A percentile compares a stretch with the other conserved stretches of the same genome.
Evolutionary conservation across 1,139 yeast species (phyloP).

Genomic region (Yamadazyma conglobata): DNA sequence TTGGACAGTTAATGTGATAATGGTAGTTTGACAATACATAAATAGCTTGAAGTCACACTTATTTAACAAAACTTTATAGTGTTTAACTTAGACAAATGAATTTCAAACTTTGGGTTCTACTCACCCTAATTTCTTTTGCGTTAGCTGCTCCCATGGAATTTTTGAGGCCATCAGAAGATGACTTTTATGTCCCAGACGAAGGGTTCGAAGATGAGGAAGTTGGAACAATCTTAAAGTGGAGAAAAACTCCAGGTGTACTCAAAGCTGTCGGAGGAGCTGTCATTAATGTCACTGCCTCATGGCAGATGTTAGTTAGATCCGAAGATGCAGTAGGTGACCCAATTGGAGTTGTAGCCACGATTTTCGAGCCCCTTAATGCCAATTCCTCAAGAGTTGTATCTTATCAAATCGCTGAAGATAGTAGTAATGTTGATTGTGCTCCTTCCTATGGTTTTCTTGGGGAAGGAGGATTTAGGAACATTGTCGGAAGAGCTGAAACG

Average conservation of each 20-base stretch:
- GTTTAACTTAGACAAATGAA: no score
- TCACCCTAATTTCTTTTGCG: slow-evolving; percentile 4
- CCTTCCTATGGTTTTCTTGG: slow-evolving; percentile 29
- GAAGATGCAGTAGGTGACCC: slow-evolving; percentile 29
- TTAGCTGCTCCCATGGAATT: slow-evolving; percentile 8
- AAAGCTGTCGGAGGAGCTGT: slow-evolving; percentile 15
- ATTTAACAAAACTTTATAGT: no score
- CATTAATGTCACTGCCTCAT: slow-evolving; percentile 23
- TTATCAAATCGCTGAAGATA: slow-evolving; percentile 33
- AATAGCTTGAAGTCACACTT: no score
- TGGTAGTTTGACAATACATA: no score
- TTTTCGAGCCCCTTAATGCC: slow-evolving; percentile 30
- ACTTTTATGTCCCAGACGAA: slow-evolving; percentile 21
- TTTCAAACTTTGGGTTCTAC: neutral
- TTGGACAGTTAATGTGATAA: no score
- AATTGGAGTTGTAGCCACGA: slow-evolving; percentile 28
- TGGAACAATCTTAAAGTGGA: slow-evolving; percentile 21
- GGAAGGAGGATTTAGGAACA: slow-evolving; percentile 18
- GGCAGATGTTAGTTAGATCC: slow-evolving; percentile 33
- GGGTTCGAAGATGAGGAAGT: slow-evolving; percentile 18
- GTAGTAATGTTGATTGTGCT: slow-evolving; percentile 27
- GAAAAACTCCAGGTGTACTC: slow-evolving; percentile 21
- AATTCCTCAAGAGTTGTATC: slow-evolving; percentile 26
- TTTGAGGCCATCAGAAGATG: slow-evolving; percentile 16
- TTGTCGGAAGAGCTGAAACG: slow-evolving; percentile 24